Percentiles rank a stretch among this genome's conserved stretches.
Conservation (phyloP, 495 filamentous ascomycete species). For the Acidomyces sp. region DNA sequence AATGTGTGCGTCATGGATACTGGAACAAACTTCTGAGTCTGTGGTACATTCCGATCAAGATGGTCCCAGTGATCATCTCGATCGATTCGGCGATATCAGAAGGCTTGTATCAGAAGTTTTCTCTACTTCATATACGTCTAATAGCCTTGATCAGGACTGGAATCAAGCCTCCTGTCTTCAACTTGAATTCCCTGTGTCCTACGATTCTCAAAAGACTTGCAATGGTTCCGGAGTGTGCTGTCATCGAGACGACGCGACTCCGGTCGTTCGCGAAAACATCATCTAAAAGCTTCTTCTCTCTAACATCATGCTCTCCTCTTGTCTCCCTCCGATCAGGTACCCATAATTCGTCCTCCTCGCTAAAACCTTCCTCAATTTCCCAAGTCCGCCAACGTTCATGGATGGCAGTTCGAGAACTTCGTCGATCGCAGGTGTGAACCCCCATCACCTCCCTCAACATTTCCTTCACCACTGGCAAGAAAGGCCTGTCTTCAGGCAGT, state of each 20-base stretch:
- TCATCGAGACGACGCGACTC: conserved; percentile 22
- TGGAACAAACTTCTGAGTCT: too few species aligned
- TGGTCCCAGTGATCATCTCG: too few species aligned
- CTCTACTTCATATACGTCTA: conserved; percentile 17
- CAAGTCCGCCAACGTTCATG: conserved; percentile 5
- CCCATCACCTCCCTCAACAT: conserved; percentile 23
- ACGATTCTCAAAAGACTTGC: conserved; percentile 22
- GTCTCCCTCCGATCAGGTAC: conserved; percentile 14
- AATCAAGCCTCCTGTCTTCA: conserved; percentile 28
- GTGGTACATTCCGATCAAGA: too few species aligned
- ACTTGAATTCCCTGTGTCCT: conserved; percentile 23
- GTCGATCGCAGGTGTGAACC: conserved; percentile 20
- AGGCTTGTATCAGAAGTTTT: too few species aligned
- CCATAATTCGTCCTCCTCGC: conserved; percentile 20
- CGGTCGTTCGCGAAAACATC: conserved; percentile 13
- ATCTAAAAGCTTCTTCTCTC: conserved; percentile 13
- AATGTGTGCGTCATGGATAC: too few species aligned
- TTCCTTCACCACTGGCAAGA: conserved; percentile 24
- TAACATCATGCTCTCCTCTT: conserved; percentile 11
- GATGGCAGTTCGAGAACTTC: conserved; percentile 7
- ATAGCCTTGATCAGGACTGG: conserved; percentile 29
- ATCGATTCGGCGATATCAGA: too few species aligned
- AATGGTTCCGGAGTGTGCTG: conserved; percentile 28
- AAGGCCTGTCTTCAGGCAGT: conserved; percentile 13
- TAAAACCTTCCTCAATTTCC: conserved; percentile 16